phyloP scores from a whole-genome alignment of 2,329 filamentous ascomycete species.

The Fusarium sp. region DNA sequence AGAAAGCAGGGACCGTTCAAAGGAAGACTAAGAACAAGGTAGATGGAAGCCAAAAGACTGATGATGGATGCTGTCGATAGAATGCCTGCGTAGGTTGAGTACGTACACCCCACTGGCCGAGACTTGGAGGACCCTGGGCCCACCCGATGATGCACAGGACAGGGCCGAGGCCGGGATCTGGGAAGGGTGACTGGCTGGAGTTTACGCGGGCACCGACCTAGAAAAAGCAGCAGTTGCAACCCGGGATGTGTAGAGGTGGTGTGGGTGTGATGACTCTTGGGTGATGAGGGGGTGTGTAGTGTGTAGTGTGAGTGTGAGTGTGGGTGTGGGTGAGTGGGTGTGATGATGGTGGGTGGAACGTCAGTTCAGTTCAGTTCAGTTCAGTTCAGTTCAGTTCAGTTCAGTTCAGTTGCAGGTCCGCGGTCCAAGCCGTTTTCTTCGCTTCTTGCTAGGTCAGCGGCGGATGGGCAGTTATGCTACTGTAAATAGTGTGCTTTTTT shows the following conservation, averaged over 20 bases:
- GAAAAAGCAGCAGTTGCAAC: slow-evolving; percentile 33
- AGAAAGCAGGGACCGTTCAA: slow-evolving; percentile 29
- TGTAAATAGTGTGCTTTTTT: slow-evolving; percentile 27
- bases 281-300: slow-evolving; percentile 2
- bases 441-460: slow-evolving; percentile 32
- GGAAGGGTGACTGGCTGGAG: slow-evolving; percentile 18
- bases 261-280: slow-evolving; percentile 19
- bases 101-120: slow-evolving; percentile 17
- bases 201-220: slow-evolving; percentile 13
- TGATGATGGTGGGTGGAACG: slow-evolving; percentile 20
- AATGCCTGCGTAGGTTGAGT: background rate
- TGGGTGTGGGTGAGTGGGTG: background rate
- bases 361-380: background rate
- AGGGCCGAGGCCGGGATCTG: slow-evolving; percentile 21
- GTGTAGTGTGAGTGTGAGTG: too few species aligned
- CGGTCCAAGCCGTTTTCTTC: slow-evolving; percentile 35
- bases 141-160: slow-evolving; percentile 37
- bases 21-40: slow-evolving; percentile 21
- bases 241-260: slow-evolving; percentile 24
- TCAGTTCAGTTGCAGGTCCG: slow-evolving; percentile 1
- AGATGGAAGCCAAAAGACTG: slow-evolving; percentile 38
- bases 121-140: slow-evolving; percentile 27
- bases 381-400: background rate
- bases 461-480: slow-evolving; percentile 15
- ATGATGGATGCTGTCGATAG: slow-evolving; percentile 31